Percentiles rank a stretch among this genome's conserved stretches.
phyloP scores from a whole-genome alignment of 768 basidiomycete genomes.

The Podaxis mareebaensis region DNA sequence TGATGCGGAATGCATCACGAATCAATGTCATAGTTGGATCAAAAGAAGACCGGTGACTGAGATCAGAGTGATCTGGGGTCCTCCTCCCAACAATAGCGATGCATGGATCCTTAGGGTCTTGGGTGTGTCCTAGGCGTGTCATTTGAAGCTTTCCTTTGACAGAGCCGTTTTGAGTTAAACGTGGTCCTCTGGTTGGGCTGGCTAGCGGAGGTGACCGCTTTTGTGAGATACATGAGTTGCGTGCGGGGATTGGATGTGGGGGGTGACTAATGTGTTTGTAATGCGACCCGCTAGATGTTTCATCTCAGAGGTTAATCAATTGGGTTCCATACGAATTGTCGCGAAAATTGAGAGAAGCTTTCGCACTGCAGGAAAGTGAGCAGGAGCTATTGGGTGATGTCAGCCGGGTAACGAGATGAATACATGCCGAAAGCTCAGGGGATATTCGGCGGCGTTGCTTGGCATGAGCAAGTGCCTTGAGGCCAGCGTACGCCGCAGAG shows the following conservation, averaged over 20 bases:
- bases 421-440: background rate
- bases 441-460: background rate
- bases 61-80: conserved; percentile 9
- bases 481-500: background rate
- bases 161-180: background rate
- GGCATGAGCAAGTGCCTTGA: background rate
- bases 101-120: background rate
- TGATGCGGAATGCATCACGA: background rate
- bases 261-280: background rate
- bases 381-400: background rate
- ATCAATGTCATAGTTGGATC: background rate
- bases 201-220: background rate
- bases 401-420: background rate
- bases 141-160: background rate
- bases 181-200: background rate
- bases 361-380: too few species aligned
- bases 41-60: background rate
- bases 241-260: background rate
- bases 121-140: background rate
- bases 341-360: background rate
- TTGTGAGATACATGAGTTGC: background rate
- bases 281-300: background rate
- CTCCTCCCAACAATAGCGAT: background rate
- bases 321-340: background rate
- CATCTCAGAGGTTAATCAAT: background rate